Evolutionary conservation across 305 asterid genomes (phyloP), one percentile per base, ranked within the genome.

Genomic region (Fraxinus dipetala): DNA sequence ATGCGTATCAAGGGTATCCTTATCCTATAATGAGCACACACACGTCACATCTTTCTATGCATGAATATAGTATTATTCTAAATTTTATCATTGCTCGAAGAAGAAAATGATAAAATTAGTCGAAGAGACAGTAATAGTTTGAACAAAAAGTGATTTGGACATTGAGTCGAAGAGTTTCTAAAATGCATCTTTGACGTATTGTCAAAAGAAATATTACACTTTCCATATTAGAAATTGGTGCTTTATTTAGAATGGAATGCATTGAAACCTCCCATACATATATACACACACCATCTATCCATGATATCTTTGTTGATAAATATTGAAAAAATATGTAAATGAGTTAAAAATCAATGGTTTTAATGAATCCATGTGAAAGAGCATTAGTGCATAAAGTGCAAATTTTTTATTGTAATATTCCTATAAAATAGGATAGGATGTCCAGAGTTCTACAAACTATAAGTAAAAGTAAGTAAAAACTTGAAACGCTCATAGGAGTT

Each of bases 401-500:
- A 18, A n/a, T 54, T 24, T 61, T 83, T 80, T 80, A 81, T 72
- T 20, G 78, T 26, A 81, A 81, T 82, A 36, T 51, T 78, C 36
- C 20, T 59, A 76, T 76, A 73, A 31, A 82, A 61, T 36, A 76
- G 43, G 22, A 67, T 78, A 32, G 63, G 32, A 72, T 54, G 59
- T 80, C 32, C 54, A 77, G 80, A 85, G 75, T 82, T 78, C 78
- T 88, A 88, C 88, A 81, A 61, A 79, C 65, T 48, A 45, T 16
- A 45, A 11, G 4, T 45, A 81, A 43, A 77, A 51, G 35, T 14
- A 45, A 10, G 3, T 54, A 81, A 45, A 77, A 54, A 72, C 30
- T 51, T 8, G 32, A 45, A 2, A 26, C 38, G 63, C 38, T 26
- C 54, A 75, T 7, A 6, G 14, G 56, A 11, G 30, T 48, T 59